phyloP scores from a whole-genome alignment of 306 rosid species.

The Clitoria ternatea region DNA sequence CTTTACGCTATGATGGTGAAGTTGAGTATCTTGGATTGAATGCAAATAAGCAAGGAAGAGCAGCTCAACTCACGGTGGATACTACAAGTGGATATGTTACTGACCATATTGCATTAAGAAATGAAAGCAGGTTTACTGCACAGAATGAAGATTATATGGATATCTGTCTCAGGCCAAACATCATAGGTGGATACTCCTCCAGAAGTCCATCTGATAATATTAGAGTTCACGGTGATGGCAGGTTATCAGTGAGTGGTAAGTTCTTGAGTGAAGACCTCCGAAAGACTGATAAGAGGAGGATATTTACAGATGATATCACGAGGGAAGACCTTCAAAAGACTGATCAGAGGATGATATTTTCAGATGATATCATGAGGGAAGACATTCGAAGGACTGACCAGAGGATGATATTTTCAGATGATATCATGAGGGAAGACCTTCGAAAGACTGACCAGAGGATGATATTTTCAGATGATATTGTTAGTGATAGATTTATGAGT shows the following conservation, averaged over 20 bases:
- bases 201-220: conserved; percentile 19
- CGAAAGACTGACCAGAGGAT: conserved; percentile 21
- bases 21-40: not conserved
- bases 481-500: conserved; percentile 19
- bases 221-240: conserved; percentile 16
- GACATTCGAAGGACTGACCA: conserved; percentile 4
- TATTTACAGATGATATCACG: conserved; percentile 8
- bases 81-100: conserved; percentile 1
- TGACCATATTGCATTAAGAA: conserved; percentile 18
- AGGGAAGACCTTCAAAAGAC: conserved; percentile 12
- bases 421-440: conserved; percentile 14
- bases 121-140: conserved; percentile 18
- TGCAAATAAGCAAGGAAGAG: conserved; percentile 19
- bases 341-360: conserved; percentile 17
- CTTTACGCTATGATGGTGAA: not conserved
- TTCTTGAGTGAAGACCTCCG: conserved; percentile 14
- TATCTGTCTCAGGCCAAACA: conserved; percentile 3
- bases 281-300: conserved; percentile 19
- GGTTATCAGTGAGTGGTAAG: conserved; percentile 19
- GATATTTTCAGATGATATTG: conserved; percentile 9
- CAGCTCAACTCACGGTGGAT: conserved; percentile 13
- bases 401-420: conserved; percentile 17
- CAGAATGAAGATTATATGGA: conserved; percentile 19
- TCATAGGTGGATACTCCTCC: conserved; percentile 14
- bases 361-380: conserved; percentile 18